Conservation (phyloP, 495 filamentous ascomycete genomes). For the Podospora appendiculata region DNA sequence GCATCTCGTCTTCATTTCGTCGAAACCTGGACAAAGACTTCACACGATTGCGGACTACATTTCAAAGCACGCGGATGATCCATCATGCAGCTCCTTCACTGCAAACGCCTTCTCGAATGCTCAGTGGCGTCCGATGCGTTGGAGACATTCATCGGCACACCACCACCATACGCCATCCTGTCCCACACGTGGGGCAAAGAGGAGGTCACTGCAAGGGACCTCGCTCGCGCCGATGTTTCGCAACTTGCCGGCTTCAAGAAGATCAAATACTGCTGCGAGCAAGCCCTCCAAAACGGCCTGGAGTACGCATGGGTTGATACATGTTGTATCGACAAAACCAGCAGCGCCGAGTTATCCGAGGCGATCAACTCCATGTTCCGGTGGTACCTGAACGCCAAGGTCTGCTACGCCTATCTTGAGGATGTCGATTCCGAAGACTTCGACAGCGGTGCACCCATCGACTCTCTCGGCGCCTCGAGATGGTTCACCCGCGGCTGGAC, state of each 20-base stretch:
- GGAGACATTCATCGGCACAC: too few species aligned
- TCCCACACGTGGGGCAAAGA: not conserved
- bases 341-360: constrained; percentile 23
- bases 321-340: constrained; percentile 32
- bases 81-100: too few species aligned
- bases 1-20: too few species aligned
- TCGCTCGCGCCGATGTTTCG: not conserved
- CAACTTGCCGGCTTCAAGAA: not conserved
- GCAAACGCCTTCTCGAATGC: too few species aligned
- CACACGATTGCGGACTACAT: too few species aligned
- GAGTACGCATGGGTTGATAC: constrained; percentile 31
- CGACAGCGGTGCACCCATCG: too few species aligned
- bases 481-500: too few species aligned
- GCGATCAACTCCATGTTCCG: not conserved
- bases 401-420: not conserved
- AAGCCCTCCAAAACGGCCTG: not conserved
- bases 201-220: not conserved
- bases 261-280: not conserved
- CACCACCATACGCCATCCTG: not conserved
- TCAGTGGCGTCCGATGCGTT: too few species aligned
- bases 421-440: not conserved
- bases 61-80: too few species aligned
- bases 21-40: too few species aligned
- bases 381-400: not conserved
- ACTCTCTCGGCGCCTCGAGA: too few species aligned